phyloP scores from a whole-genome alignment of 306 rosid species.

The Astragalus glycyphyllos region DNA sequence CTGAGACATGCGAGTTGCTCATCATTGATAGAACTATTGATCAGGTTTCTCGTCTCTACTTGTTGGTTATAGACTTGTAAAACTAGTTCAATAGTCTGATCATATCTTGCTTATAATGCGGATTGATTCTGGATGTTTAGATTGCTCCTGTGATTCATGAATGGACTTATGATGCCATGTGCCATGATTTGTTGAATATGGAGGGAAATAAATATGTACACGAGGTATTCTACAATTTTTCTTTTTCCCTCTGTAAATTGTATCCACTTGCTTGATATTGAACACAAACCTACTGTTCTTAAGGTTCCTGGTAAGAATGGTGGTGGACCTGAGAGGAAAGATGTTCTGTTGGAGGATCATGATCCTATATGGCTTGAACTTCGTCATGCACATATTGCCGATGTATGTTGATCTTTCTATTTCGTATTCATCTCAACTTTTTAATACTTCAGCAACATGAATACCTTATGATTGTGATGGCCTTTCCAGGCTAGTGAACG shows the following conservation, averaged over 20 bases:
- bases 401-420: constrained; percentile 58
- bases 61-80: constrained; percentile 34
- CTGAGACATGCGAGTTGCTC: constrained; percentile 93
- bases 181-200: constrained; percentile 86
- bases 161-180: constrained; percentile 98
- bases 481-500: constrained; percentile 88
- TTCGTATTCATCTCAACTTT: constrained; percentile 24
- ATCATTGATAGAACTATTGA: constrained; percentile 95
- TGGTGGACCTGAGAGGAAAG: constrained; percentile 82
- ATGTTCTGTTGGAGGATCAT: constrained; percentile 90
- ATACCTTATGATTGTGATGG: constrained; percentile 43
- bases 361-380: constrained; percentile 98
- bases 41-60: constrained; percentile 74
- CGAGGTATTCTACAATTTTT: constrained; percentile 57
- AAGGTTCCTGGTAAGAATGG: constrained; percentile 85
- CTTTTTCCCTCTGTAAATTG: constrained; percentile 16
- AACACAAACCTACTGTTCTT: constrained; percentile 36
- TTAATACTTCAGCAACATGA: constrained; percentile 17
- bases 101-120: constrained; percentile 47
- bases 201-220: constrained; percentile 92
- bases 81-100: constrained; percentile 31
- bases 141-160: constrained; percentile 95
- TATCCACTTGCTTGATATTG: constrained; percentile 30
- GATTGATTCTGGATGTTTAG: constrained; percentile 59
- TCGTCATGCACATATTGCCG: constrained; percentile 95